Conservation (phyloP, 2,329 filamentous ascomycete species). For the Purpureocillium takamizusanense region DNA sequence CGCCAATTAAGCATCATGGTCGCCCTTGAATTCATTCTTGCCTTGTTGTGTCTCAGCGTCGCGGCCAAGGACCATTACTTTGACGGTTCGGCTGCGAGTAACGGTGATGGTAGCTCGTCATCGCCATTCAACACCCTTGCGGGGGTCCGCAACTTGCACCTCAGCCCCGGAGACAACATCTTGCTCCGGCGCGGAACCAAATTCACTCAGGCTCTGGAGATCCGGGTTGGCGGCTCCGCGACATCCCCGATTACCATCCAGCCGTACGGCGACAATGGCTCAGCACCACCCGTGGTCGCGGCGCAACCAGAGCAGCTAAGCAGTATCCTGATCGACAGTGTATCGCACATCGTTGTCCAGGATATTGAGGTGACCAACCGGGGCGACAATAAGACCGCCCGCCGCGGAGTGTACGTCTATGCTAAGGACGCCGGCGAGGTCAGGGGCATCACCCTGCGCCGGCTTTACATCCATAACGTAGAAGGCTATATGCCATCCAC, state of each 20-base stretch:
- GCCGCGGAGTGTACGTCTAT: slow-evolving; percentile 1
- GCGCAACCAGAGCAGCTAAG: background rate
- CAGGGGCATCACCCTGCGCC: background rate
- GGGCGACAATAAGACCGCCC: slow-evolving; percentile 1
- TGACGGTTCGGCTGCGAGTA: background rate
- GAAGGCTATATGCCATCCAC: slow-evolving; percentile 1
- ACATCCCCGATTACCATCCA: background rate
- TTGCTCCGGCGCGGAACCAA: background rate
- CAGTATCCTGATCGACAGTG: background rate
- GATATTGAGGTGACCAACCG: slow-evolving; percentile 2
- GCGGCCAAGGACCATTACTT: background rate
- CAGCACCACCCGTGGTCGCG: background rate
- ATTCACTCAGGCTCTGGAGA: background rate
- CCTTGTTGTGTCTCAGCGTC: background rate
- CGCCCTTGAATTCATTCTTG: no score
- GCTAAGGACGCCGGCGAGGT: slow-evolving; percentile 1
- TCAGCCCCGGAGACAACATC: background rate
- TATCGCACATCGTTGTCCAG: background rate
- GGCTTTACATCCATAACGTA: slow-evolving; percentile 1
- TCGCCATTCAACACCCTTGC: slow-evolving; percentile 2
- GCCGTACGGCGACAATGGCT: background rate
- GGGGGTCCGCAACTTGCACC: background rate
- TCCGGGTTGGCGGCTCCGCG: background rate
- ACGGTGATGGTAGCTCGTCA: background rate
- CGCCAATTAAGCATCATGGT: no score